These are phyloP conservation scores for Ulmus americana DNA, from an alignment of 331 rosid species.

Conservation along the genomic window DNA sequence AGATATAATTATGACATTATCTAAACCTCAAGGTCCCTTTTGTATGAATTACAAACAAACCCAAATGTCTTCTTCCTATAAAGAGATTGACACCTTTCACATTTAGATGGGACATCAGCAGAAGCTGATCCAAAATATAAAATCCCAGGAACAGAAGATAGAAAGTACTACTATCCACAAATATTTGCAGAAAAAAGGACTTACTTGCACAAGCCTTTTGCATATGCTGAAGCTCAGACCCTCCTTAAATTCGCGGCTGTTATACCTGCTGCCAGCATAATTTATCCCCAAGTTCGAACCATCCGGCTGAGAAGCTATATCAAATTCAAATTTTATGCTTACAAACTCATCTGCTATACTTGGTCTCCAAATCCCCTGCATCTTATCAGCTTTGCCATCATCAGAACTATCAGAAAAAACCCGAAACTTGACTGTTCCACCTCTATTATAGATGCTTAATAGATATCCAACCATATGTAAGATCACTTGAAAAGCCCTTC, in stretches of 20 bases:
- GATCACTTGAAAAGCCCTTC: slow-evolving; percentile 67
- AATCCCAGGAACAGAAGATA: no score
- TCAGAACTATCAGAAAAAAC: slow-evolving; percentile 32
- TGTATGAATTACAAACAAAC: no score
- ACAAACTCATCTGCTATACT: slow-evolving; percentile 37
- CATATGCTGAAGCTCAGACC: slow-evolving; percentile 62
- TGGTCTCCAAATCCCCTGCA: slow-evolving; percentile 42
- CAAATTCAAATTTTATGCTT: slow-evolving; percentile 45
- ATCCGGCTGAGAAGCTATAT: slow-evolving; percentile 33
- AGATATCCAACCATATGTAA: slow-evolving; percentile 71
- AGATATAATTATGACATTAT: no score
- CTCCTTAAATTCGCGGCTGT: slow-evolving; percentile 38
- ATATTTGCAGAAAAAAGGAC: not conserved
- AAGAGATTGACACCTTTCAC: no score
- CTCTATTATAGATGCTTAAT: slow-evolving; percentile 38
- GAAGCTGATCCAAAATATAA: no score
- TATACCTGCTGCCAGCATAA: slow-evolving; percentile 32
- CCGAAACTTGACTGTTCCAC: slow-evolving; percentile 44
- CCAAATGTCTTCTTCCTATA: no score
- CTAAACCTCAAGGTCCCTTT: no score
- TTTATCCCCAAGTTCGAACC: slow-evolving; percentile 31
- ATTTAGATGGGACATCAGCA: no score
- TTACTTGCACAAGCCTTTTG: slow-evolving; percentile 62
- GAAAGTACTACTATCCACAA: not conserved
- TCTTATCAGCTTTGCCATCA: slow-evolving; percentile 39